These are phyloP conservation scores for Colletotrichum truncatum DNA, from an alignment of 2,329 filamentous ascomycete species.

Conservation along the genomic window DNA sequence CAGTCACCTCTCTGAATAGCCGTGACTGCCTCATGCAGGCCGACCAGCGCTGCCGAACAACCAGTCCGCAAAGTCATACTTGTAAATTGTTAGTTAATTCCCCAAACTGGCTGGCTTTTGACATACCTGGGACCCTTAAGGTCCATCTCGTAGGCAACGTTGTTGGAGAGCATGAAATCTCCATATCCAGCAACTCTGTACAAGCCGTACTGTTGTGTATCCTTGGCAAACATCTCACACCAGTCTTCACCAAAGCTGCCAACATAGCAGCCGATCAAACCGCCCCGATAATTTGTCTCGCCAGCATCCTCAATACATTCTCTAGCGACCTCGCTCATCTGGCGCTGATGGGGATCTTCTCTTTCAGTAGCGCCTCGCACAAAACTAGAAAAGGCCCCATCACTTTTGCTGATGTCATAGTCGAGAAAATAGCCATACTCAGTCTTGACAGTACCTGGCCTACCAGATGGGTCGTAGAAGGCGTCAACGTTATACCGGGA, in stretches of 20 bases:
- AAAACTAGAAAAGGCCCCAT: background rate
- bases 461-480: slow-evolving; percentile 15
- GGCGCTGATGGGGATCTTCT: background rate
- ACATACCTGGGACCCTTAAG: slow-evolving; percentile 18
- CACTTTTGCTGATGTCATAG: background rate
- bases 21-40: slow-evolving; percentile 35
- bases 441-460: slow-evolving; percentile 19
- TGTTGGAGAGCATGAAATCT: slow-evolving; percentile 33
- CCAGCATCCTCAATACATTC: slow-evolving; percentile 42
- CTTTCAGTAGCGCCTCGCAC: background rate
- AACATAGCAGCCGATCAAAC: slow-evolving; percentile 37
- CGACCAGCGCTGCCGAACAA: slow-evolving; percentile 36
- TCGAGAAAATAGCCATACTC: slow-evolving; percentile 31
- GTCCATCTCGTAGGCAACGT: slow-evolving; percentile 28
- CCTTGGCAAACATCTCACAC: slow-evolving; percentile 29
- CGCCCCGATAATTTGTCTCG: slow-evolving; percentile 34
- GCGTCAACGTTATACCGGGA: slow-evolving; percentile 29
- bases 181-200: slow-evolving; percentile 23
- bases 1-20: slow-evolving; percentile 31
- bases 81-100: background rate
- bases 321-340: slow-evolving; percentile 40
- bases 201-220: background rate
- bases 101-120: slow-evolving; percentile 4
- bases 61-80: slow-evolving; percentile 39
- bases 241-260: slow-evolving; percentile 24